Percentiles rank a stretch among this genome's conserved stretches.
Evolutionary conservation across 768 basidiomycete species (phyloP).

Genomic region (Hericium coralloides): DNA sequence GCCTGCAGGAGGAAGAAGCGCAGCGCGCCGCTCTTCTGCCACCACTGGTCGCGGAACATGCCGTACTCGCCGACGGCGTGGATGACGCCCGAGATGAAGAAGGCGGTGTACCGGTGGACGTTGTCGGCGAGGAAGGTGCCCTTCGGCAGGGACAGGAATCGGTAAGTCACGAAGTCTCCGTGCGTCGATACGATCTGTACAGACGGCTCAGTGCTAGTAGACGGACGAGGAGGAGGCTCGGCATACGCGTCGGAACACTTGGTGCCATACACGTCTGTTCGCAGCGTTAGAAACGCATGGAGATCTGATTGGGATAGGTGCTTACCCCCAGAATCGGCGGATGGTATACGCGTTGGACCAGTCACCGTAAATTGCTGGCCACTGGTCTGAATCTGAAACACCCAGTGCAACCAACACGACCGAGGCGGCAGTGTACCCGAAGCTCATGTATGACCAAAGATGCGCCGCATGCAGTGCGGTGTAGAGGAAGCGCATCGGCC

Average conservation of each 20-base stretch:
- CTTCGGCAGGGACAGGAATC: background rate
- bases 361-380: constrained; percentile 30
- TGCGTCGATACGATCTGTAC: background rate
- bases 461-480: background rate
- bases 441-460: background rate
- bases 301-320: background rate
- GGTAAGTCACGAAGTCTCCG: background rate
- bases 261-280: background rate
- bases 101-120: background rate
- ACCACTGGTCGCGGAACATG: background rate
- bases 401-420: constrained; percentile 8
- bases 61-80: background rate
- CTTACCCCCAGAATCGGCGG: constrained; percentile 33
- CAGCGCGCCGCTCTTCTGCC: background rate
- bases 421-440: background rate
- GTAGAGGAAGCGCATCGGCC: background rate
- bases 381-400: constrained; percentile 25
- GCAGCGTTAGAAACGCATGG: too few relatives aligned
- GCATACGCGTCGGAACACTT: background rate
- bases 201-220: background rate
- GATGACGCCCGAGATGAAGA: background rate
- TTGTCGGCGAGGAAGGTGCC: background rate
- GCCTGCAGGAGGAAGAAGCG: background rate
- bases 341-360: constrained; percentile 28
- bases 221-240: background rate